These are phyloP conservation scores for Citrullus colocynthis DNA, from an alignment of 306 rosid genomes.

Conservation along the genomic window DNA sequence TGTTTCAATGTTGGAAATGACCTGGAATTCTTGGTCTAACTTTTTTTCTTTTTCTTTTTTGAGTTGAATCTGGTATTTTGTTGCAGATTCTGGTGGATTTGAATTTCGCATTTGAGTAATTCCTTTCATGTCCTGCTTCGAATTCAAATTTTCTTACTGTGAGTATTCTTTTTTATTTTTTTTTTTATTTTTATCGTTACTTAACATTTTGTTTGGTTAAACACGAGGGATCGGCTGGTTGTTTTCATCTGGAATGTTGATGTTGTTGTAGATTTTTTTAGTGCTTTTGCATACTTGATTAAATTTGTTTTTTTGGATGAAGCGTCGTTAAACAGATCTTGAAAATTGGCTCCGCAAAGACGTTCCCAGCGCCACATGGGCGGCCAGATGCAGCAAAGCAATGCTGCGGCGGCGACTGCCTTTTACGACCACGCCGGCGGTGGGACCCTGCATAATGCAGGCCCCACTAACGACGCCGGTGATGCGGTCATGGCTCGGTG, in stretches of 20 bases:
- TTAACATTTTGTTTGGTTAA: neutral
- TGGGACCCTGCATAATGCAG: constrained; percentile 64
- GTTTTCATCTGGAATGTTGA: neutral
- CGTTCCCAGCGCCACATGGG: constrained; percentile 99
- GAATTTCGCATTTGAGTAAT: constrained; percentile 22
- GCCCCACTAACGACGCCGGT: constrained; percentile 62
- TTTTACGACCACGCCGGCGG: constrained; percentile 57
- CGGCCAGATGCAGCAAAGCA: constrained; percentile 99
- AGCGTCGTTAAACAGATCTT: constrained; percentile 65
- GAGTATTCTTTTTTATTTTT: constrained; percentile 17
- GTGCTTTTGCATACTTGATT: neutral
- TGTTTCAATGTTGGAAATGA: neutral
- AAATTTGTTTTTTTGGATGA: constrained; percentile 14
- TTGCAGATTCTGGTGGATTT: constrained; percentile 25
- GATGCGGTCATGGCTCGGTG: constrained; percentile 99
- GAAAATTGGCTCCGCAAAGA: constrained; percentile 99
- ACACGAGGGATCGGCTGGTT: neutral
- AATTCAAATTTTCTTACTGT: constrained; percentile 50
- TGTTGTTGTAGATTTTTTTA: neutral
- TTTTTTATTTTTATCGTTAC: neutral
- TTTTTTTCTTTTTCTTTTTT: neutral
- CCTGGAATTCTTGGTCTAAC: neutral
- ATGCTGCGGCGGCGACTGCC: constrained; percentile 84
- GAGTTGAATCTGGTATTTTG: constrained; percentile 14
- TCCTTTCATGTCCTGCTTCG: constrained; percentile 51